Evolutionary conservation across 106 monocot genomes (phyloP), one percentile per base, ranked within the genome.

Genomic region (Iris macrosiphon): DNA sequence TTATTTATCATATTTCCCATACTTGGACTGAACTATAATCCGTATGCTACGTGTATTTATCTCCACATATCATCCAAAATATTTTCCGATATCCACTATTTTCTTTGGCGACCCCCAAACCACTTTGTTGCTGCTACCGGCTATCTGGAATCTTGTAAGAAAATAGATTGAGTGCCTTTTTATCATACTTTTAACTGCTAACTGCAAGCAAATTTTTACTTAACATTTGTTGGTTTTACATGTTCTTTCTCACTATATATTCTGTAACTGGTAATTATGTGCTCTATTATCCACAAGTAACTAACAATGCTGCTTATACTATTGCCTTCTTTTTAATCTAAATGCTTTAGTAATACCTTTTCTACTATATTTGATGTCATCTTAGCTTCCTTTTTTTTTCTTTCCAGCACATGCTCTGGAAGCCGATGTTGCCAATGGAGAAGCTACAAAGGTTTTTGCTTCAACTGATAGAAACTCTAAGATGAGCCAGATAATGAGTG

Each of bases 341-440:
- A 16, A 46, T n/a, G 45, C 45, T 46, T 14, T 46, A 17, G 20
- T 17, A 17, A 46, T 31, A 32, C 55, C 17, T 56, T 60, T 42
- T 18, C 45, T 37, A 22, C 18, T 40, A 50, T 19, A 52, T 4
- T 19, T 55, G 7, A 7, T 57, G n/a, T 5, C 13, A 3, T 42
- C 24, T 11, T 9, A 40, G 40, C 2, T 19, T 57, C 16, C 4
- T 7, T 55, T 3, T 24, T 64, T 17, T 16, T 13, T 11, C 61
- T 64, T 53, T 62, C 28, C 49, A 49, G 62, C 50, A 46, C 73
- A 71, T 45, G 29, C 53, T 44, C 42, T 49, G 24, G 49, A 64
- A 19, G 21, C 33, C 45, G 53, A 40, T 40, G 66, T 17, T 54
- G 21, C 70, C 51, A 28, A 39, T 34, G 65, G 53, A 26, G 75